A percentile compares a stretch with the other conserved stretches of the same genome.
These are phyloP conservation scores for Thermothelomyces thermophilus DNA, from an alignment of 2,329 filamentous ascomycete genomes.

Conservation along the genomic window DNA sequence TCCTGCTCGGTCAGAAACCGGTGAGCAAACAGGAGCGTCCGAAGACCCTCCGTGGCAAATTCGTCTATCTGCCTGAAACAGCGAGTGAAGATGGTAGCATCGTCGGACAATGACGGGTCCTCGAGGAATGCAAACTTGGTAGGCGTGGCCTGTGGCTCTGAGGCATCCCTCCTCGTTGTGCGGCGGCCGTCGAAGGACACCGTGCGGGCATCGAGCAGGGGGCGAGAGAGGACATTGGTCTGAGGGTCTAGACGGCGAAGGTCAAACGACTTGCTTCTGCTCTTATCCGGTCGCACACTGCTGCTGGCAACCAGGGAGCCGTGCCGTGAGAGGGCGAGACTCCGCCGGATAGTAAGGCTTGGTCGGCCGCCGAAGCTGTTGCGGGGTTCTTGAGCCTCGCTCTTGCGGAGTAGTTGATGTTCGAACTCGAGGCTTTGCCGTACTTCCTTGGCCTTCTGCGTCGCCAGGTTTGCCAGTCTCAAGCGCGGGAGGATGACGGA, in stretches of 20 bases:
- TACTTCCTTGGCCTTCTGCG: constrained; percentile 63
- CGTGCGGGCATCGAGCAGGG: constrained; percentile 34
- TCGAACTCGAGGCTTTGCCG: constrained; percentile 57
- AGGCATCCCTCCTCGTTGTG: background rate
- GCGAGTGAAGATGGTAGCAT: constrained; percentile 63
- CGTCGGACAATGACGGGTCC: constrained; percentile 48
- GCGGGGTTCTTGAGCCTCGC: constrained; percentile 45
- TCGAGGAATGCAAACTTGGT: constrained; percentile 31
- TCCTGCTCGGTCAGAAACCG: constrained; percentile 68
- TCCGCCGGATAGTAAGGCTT: constrained; percentile 46
- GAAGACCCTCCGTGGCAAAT: constrained; percentile 80
- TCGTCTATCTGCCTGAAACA: constrained; percentile 86
- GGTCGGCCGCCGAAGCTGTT: constrained; percentile 51
- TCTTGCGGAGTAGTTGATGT: constrained; percentile 57
- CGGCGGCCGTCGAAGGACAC: constrained; percentile 31
- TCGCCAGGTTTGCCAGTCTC: constrained; percentile 62
- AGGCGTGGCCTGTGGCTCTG: background rate
- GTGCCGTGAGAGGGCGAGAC: constrained; percentile 31
- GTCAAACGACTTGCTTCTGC: constrained; percentile 42
- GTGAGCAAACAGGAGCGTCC: constrained; percentile 78
- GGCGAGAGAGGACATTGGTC: constrained; percentile 33
- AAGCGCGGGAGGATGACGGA: constrained; percentile 71
- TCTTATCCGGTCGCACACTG: constrained; percentile 25
- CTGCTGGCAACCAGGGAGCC: constrained; percentile 1
- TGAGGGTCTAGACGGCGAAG: constrained; percentile 32